Percentiles rank a stretch among this genome's conserved stretches.
Conservation (phyloP, 2,329 filamentous ascomycete genomes). For the Aspergillus fructus region DNA sequence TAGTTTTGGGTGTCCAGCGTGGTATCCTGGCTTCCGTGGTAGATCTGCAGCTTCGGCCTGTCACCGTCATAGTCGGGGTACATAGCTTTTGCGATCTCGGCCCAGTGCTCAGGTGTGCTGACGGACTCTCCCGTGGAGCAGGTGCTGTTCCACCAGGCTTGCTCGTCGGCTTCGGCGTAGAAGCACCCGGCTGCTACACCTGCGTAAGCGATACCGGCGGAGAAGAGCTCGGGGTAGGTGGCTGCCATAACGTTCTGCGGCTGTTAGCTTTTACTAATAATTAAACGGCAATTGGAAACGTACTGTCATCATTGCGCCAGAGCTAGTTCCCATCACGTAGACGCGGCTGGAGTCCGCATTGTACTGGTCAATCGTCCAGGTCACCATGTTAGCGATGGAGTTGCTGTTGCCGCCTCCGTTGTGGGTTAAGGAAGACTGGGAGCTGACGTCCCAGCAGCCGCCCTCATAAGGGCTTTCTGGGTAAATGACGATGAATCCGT, state of each 20-base stretch:
- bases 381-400: constrained; percentile 42
- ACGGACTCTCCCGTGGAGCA: constrained; percentile 21
- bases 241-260: constrained; percentile 22
- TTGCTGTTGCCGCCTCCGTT: constrained; percentile 41
- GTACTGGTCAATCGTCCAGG: constrained; percentile 35
- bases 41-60: constrained; percentile 58
- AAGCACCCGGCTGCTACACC: constrained; percentile 25
- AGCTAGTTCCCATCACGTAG: constrained; percentile 19
- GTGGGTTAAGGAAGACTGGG: constrained; percentile 30
- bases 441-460: constrained; percentile 62
- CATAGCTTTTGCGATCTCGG: constrained; percentile 21
- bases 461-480: constrained; percentile 53
- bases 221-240: constrained; percentile 23
- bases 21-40: constrained; percentile 55
- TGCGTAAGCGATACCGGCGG: constrained; percentile 23
- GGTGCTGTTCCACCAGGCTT: constrained; percentile 25
- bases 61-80: constrained; percentile 42
- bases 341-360: constrained; percentile 30
- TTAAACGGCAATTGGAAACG: not conserved
- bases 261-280: not conserved
- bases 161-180: constrained; percentile 15
- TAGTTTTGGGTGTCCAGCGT: constrained; percentile 56
- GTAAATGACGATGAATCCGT: constrained; percentile 53
- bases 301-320: constrained; percentile 25
- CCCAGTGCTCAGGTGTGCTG: constrained; percentile 23